Conservation (phyloP, 139 green algal genomes). For the Tetradesmus lagerheimii region DNA sequence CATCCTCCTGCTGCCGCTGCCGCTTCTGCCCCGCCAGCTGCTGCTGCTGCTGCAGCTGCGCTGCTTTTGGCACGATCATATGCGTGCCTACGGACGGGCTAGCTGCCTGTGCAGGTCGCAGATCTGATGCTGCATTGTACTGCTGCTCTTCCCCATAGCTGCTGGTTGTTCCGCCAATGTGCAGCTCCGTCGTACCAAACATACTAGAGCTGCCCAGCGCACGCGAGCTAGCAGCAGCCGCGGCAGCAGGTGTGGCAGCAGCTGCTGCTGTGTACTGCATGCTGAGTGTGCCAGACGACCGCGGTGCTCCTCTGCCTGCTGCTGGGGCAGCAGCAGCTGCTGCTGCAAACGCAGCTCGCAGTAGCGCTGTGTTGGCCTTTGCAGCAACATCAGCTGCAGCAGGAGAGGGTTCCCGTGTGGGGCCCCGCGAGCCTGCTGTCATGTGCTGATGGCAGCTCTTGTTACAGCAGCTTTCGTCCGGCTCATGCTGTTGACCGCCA, state of each 20-base stretch:
- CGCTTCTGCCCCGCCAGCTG: not conserved
- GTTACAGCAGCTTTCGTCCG: not conserved
- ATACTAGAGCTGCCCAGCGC: slow-evolving; percentile 10
- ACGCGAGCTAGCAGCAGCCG: not conserved
- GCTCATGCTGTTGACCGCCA: not conserved
- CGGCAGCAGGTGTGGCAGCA: not conserved
- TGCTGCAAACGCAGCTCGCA: not conserved
- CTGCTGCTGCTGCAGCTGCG: slow-evolving; percentile 22
- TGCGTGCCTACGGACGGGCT: not conserved
- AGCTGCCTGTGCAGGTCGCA: not conserved
- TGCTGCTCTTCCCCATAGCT: slow-evolving; percentile 12
- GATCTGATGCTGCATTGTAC: not conserved
- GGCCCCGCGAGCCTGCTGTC: not conserved
- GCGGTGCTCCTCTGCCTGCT: not conserved
- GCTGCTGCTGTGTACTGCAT: not conserved
- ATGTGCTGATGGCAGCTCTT: not conserved
- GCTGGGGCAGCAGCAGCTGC: not conserved
- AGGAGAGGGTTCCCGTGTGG: not conserved
- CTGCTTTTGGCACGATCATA: not conserved
- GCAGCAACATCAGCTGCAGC: not conserved
- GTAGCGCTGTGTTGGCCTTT: not conserved
- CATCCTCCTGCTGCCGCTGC: not conserved
- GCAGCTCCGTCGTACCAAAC: not conserved
- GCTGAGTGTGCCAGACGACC: not conserved
- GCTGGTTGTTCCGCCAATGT: slow-evolving; percentile 4